A percentile compares a stretch with the other conserved stretches of the same genome.
phyloP scores from a whole-genome alignment of 768 basidiomycete species.

The Sarcodon sp. region DNA sequence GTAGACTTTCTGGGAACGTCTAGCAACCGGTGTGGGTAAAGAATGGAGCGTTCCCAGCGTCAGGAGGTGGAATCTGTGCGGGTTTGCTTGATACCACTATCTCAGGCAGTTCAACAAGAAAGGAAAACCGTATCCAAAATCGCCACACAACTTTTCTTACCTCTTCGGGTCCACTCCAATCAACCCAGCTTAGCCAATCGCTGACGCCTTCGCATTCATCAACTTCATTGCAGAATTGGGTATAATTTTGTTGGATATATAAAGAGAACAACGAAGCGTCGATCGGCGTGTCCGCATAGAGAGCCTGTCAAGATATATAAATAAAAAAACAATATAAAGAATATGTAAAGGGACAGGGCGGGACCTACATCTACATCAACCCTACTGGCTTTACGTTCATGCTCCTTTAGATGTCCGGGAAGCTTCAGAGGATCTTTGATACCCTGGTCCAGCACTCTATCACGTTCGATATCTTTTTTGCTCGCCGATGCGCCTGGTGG shows the following conservation, averaged over 20 bases:
- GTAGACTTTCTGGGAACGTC: conserved; percentile 68
- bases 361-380: conserved; percentile 61
- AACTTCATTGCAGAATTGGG: conserved; percentile 67
- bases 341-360: background rate
- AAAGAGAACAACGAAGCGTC: conserved; percentile 82
- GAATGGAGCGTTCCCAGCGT: conserved; percentile 78
- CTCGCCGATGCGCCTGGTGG: conserved; percentile 39
- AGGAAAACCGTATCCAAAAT: background rate
- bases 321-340: background rate
- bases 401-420: conserved; percentile 43
- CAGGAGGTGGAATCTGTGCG: conserved; percentile 79
- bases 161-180: conserved; percentile 51
- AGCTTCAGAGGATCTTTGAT: conserved; percentile 43
- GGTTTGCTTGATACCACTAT: conserved; percentile 58
- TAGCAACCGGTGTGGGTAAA: conserved; percentile 75
- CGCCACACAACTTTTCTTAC: conserved; percentile 23
- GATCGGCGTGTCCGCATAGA: conserved; percentile 80
- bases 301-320: conserved; percentile 24
- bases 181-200: conserved; percentile 70
- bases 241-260: conserved; percentile 92
- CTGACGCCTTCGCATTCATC: conserved; percentile 60
- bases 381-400: conserved; percentile 55
- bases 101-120: background rate
- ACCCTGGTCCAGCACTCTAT: conserved; percentile 40
- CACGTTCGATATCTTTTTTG: conserved; percentile 49